Evolutionary conservation across 2,329 filamentous ascomycete species (phyloP).

Genomic region (Daldinia sp.): DNA sequence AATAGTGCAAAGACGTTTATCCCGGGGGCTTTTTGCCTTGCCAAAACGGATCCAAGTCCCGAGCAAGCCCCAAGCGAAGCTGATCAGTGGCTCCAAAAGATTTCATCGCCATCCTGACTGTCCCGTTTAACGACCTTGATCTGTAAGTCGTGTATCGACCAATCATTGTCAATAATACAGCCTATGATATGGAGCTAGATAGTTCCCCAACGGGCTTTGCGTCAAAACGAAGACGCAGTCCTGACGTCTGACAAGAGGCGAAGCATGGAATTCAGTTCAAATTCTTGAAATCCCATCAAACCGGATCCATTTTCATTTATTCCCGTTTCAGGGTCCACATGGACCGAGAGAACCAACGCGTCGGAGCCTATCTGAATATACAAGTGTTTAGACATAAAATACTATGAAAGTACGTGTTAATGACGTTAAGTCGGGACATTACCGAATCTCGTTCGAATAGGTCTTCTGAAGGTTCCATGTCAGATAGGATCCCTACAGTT

Average conservation of each 20-base stretch:
- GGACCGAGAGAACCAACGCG: not conserved
- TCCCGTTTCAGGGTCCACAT: constrained; percentile 5
- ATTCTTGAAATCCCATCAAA: constrained; percentile 29
- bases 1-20: constrained; percentile 2
- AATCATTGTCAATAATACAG: constrained; percentile 11
- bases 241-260: constrained; percentile 30
- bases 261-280: constrained; percentile 19
- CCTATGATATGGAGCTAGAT: not conserved
- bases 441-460: constrained; percentile 2
- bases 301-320: not conserved
- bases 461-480: not conserved
- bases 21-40: constrained; percentile 3
- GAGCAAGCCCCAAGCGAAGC: constrained; percentile 17
- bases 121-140: not conserved
- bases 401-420: not conserved
- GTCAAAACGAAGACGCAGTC: not conserved
- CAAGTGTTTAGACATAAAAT: not conserved
- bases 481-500: constrained; percentile 20
- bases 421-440: constrained; percentile 14
- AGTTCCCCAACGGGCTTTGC: constrained; percentile 8
- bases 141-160: constrained; percentile 2
- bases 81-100: constrained; percentile 6
- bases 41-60: constrained; percentile 17
- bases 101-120: constrained; percentile 9
- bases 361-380: constrained; percentile 1